Conservation (phyloP, 805 yeast genomes). For the Sugiyamaella boreocaroliniensis region DNA sequence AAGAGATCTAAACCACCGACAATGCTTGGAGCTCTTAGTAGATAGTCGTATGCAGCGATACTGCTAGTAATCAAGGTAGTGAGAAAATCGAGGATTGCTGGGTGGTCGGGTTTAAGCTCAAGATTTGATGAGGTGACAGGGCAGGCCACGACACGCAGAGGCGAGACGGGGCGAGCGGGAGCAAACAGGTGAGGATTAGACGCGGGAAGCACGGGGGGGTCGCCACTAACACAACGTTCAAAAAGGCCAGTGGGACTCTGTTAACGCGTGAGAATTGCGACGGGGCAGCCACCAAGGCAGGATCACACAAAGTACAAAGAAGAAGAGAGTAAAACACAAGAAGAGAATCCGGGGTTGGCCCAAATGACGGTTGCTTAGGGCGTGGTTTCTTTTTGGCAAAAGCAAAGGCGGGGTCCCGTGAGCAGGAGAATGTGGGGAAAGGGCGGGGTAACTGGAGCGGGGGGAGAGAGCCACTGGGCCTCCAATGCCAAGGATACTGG, state of each 20-base stretch:
- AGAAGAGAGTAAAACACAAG: neutral
- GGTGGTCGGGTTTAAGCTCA: neutral
- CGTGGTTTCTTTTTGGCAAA: neutral
- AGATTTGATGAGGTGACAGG: neutral
- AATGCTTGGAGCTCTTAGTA: no score
- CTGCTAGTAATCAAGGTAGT: no score
- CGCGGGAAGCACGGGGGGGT: no score
- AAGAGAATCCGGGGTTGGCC: neutral
- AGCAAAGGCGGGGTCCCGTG: neutral
- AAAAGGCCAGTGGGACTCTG: no score
- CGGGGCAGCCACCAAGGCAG: no score
- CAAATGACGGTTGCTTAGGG: neutral
- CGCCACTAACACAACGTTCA: no score
- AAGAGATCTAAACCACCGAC: no score
- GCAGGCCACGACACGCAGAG: neutral
- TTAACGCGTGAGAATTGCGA: no score
- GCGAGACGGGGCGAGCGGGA: neutral
- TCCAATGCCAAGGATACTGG: no score
- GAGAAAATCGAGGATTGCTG: neutral
- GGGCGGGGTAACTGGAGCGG: neutral
- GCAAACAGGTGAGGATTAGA: neutral
- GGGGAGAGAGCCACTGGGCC: neutral
- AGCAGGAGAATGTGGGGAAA: neutral
- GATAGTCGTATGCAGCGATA: no score
- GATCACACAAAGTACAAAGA: neutral